Evolutionary conservation across 2,329 filamentous ascomycete genomes (phyloP), one percentile per base, ranked within the genome.

Genomic region (Exophiala aquamarina): DNA sequence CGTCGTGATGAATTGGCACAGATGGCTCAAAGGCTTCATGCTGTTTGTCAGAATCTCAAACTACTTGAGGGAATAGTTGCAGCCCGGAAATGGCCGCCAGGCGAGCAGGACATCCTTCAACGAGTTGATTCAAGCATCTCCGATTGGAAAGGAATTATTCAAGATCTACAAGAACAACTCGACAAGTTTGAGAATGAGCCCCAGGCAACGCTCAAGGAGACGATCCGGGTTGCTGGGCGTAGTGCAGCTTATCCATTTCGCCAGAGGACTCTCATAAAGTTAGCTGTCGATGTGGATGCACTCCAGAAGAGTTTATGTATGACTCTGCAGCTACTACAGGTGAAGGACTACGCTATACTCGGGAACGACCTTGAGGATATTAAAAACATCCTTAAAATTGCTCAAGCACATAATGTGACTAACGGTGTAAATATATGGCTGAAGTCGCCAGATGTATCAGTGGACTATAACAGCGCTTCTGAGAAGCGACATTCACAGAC

Each of bases 231-330:
- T 21, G 37, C 49, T 20, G 47, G 50, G 21, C 56, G 52, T 17
- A 58, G 53, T 20, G 33, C 59, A 1, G 52, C 57, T 1, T 67
- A 68, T 32, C 66, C 64, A 1, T 44, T 72, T 47, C 59, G 63
- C 26, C 53, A 61, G 49, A 68, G 63, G 35, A 72, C 68, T 1
- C 50, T 72, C 29, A 56, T 65, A 40, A 69, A 67, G 47, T 62
- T 71, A 6, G 63, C 68, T 43, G 64, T 67, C 51, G 60, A 67
- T 42, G 53, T 69, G 15, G 52, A 59, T 41, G 66, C 66, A 1
- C 58, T 65, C n/a, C 47, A 63, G 13, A 51, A 53, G 5, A 60
- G 61, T 10, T 37, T 71, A 6, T 62, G 58, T 9, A 49, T 63
- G 9, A 65, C 61, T 18, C 49, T 68, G 15, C 51, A 66, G 29